A percentile compares a stretch with the other conserved stretches of the same genome.
Evolutionary conservation across 1,139 yeast species (phyloP).

Genomic region (Candida albicans): DNA sequence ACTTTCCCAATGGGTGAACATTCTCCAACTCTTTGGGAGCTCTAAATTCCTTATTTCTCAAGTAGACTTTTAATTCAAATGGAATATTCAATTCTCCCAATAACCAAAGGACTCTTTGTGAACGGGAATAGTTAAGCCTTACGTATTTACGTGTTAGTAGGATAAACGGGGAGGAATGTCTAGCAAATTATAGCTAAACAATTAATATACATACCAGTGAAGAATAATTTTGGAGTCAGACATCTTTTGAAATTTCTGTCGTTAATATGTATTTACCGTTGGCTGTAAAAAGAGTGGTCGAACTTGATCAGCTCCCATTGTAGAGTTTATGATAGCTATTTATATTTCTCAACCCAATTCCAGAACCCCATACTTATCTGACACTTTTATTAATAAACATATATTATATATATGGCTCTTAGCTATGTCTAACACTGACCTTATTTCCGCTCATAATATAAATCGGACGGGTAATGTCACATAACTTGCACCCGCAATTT

Average conservation of each 20-base stretch:
- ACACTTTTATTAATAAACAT: too few species aligned
- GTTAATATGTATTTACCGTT: not conserved
- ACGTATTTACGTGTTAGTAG: constrained; percentile 7
- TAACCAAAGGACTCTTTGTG: constrained; percentile 42
- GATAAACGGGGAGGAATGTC: not conserved
- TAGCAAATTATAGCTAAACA: not conserved
- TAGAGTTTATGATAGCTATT: not conserved
- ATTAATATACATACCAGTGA: constrained; percentile 21
- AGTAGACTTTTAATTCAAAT: constrained; percentile 35
- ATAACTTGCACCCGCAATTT: too few species aligned
- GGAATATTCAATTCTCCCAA: constrained; percentile 36
- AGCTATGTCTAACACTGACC: too few species aligned
- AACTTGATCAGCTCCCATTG: not conserved
- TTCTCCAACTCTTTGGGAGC: constrained; percentile 37
- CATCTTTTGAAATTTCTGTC: not conserved
- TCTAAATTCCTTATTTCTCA: constrained; percentile 28
- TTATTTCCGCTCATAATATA: too few species aligned
- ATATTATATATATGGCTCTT: too few species aligned
- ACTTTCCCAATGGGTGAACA: constrained; percentile 43
- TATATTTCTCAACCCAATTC: too few species aligned
- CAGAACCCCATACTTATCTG: too few species aligned
- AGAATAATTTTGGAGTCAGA: constrained; percentile 17
- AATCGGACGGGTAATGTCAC: too few species aligned
- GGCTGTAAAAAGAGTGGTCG: not conserved
- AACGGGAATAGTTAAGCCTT: constrained; percentile 39